These are phyloP conservation scores for Fusarium sp. DNA, from an alignment of 2,329 filamentous ascomycete genomes.

Conservation along the genomic window DNA sequence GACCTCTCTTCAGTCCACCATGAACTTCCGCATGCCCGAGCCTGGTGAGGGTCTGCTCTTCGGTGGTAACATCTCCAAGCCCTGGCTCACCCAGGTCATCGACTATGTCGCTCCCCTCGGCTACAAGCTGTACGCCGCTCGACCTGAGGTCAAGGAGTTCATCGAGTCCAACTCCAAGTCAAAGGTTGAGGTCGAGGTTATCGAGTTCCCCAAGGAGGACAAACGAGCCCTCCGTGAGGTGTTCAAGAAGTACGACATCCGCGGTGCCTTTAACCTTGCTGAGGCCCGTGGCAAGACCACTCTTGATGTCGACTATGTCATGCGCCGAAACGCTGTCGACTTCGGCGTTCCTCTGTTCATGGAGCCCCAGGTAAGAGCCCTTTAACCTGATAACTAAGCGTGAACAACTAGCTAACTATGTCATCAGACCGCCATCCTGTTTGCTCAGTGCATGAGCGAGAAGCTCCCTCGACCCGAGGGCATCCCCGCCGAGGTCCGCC, in stretches of 20 bases:
- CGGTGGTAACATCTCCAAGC: constrained; percentile 82
- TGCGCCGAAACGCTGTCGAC: constrained; percentile 97
- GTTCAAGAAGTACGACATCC: constrained; percentile 96
- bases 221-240: constrained; percentile 95
- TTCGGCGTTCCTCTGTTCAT: constrained; percentile 98
- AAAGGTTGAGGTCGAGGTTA: constrained; percentile 82
- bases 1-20: constrained; percentile 93
- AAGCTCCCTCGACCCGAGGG: constrained; percentile 91
- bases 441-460: constrained; percentile 96
- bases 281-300: constrained; percentile 84
- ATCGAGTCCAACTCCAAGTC: constrained; percentile 79
- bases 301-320: constrained; percentile 95
- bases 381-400: not conserved
- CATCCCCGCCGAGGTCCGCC: constrained; percentile 89
- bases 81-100: constrained; percentile 82
- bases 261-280: constrained; percentile 95
- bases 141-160: constrained; percentile 82
- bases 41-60: constrained; percentile 96
- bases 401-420: constrained; percentile 46
- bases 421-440: constrained; percentile 88
- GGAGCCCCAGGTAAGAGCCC: constrained; percentile 87
- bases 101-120: constrained; percentile 89
- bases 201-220: constrained; percentile 96
- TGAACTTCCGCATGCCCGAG: constrained; percentile 98
- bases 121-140: constrained; percentile 94